phyloP scores from a whole-genome alignment of 306 rosid genomes.

The Carpinus viminea region DNA sequence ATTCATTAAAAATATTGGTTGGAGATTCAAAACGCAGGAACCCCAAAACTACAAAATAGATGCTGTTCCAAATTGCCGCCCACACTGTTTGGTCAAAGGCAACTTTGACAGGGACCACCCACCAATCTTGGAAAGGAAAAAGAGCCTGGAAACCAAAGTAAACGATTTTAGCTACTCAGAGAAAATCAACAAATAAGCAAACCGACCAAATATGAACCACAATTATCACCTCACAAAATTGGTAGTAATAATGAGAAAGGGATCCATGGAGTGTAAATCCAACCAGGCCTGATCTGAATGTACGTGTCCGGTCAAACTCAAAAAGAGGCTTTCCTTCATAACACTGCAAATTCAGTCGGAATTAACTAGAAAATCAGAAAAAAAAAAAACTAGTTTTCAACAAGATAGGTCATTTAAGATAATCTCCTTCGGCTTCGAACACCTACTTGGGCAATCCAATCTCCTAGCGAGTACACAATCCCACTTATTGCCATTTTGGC shows the following conservation, averaged over 20 bases:
- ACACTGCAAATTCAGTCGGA: constrained; percentile 54
- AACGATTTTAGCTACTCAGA: constrained; percentile 34
- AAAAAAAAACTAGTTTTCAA: constrained; percentile 4
- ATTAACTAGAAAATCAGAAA: constrained; percentile 2
- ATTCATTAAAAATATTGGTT: constrained; percentile 51
- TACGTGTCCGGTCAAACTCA: constrained; percentile 72
- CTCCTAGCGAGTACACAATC: constrained; percentile 81
- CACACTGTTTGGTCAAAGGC: constrained; percentile 92
- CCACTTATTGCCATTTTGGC: constrained; percentile 96
- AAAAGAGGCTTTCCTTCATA: constrained; percentile 85
- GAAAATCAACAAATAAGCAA: constrained; percentile 28
- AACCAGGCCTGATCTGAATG: constrained; percentile 89
- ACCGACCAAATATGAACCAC: constrained; percentile 31
- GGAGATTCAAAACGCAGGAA: constrained; percentile 71
- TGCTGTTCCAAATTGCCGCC: constrained; percentile 93
- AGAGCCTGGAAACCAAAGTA: constrained; percentile 51
- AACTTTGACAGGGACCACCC: constrained; percentile 95
- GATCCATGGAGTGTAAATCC: constrained; percentile 96
- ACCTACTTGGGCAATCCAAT: constrained; percentile 94
- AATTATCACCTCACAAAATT: constrained; percentile 80
- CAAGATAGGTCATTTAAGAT: constrained; percentile 15
- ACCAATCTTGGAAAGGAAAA: constrained; percentile 88
- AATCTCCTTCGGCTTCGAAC: neutral
- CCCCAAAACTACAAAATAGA: constrained; percentile 81
- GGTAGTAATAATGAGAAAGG: constrained; percentile 97